phyloP scores from a whole-genome alignment of 2,329 filamentous ascomycete species.

The Coniochaeta sp. region DNA sequence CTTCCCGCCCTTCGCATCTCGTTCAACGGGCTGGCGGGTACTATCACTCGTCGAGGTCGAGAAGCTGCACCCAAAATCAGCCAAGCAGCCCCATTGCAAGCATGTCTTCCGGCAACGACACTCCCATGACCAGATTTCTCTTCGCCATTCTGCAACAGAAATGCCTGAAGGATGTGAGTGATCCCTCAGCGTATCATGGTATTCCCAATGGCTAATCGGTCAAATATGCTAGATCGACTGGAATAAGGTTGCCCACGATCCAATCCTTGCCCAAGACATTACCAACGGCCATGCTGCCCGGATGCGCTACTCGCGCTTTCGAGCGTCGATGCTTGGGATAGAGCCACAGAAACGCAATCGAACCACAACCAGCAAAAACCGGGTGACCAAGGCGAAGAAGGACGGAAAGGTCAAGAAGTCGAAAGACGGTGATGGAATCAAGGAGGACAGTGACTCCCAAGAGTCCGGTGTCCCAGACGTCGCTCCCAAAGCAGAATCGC shows the following conservation, averaged over 20 bases:
- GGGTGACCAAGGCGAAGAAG: constrained; percentile 39
- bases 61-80: background rate
- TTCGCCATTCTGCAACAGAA: constrained; percentile 55
- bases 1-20: background rate
- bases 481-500: background rate
- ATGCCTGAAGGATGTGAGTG: constrained; percentile 51
- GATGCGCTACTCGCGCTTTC: constrained; percentile 52
- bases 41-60: background rate
- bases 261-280: constrained; percentile 45
- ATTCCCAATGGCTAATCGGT: background rate
- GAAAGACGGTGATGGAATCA: constrained; percentile 21
- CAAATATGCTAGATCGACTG: constrained; percentile 43
- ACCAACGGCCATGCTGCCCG: constrained; percentile 54
- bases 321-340: constrained; percentile 35
- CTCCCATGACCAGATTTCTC: constrained; percentile 49
- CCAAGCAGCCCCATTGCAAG: background rate
- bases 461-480: constrained; percentile 4
- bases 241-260: constrained; percentile 48
- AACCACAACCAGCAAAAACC: constrained; percentile 29
- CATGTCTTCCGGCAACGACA: constrained; percentile 47
- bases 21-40: background rate
- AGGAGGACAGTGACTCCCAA: constrained; percentile 27
- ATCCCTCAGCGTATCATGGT: background rate
- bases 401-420: constrained; percentile 29
- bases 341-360: constrained; percentile 41